These are phyloP conservation scores for Dichotomopilus funicola DNA, from an alignment of 2,329 filamentous ascomycete species.

Conservation along the genomic window DNA sequence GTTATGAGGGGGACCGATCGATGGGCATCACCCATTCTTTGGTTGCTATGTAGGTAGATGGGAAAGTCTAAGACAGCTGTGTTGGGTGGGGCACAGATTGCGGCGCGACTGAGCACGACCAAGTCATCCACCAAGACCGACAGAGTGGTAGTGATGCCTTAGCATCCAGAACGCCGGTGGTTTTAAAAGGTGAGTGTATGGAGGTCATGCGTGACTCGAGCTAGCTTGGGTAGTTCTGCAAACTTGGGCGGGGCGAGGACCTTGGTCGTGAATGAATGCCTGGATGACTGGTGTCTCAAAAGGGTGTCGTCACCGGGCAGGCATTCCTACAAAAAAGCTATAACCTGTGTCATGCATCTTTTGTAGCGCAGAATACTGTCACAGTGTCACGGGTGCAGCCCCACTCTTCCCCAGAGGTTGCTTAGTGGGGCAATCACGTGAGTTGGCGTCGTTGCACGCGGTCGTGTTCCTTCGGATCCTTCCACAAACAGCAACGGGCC, in stretches of 20 bases:
- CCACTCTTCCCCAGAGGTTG: not conserved
- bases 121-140: not conserved
- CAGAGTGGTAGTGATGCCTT: not conserved
- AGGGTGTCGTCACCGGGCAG: not conserved
- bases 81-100: not conserved
- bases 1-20: constrained; percentile 1
- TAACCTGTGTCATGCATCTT: too few relatives aligned
- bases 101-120: constrained; percentile 1
- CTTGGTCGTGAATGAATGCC: too few relatives aligned
- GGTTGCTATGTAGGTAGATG: not conserved
- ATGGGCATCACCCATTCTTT: constrained; percentile 15
- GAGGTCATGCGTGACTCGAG: too few relatives aligned
- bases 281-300: not conserved
- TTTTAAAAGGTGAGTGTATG: too few relatives aligned
- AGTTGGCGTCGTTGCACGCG: not conserved
- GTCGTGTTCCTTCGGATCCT: too few relatives aligned
- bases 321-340: not conserved
- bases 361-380: too few relatives aligned
- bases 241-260: too few relatives aligned
- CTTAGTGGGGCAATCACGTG: constrained; percentile 1
- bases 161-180: too few relatives aligned
- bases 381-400: too few relatives aligned
- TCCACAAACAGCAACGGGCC: too few relatives aligned
- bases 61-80: not conserved
- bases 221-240: too few relatives aligned